phyloP scores from a whole-genome alignment of 257 asterid genomes.

The Oldenlandia corymbosa region DNA sequence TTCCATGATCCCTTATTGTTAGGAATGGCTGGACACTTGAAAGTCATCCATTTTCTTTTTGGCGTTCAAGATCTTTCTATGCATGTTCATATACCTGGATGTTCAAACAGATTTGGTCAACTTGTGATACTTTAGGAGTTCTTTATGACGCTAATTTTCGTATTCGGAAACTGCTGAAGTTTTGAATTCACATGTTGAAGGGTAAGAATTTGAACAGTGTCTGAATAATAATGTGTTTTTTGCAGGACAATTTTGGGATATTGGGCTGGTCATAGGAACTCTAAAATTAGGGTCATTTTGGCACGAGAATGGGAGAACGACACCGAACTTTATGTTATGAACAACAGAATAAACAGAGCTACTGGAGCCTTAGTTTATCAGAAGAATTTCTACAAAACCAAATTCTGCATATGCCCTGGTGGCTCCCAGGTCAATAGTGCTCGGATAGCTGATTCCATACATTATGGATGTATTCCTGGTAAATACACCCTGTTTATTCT shows the following conservation, averaged over 20 bases:
- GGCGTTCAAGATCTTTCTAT: background rate
- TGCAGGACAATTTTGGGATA: constrained; percentile 91
- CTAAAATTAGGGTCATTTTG: constrained; percentile 84
- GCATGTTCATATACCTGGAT: background rate
- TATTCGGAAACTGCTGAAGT: background rate
- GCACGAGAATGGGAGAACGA: constrained; percentile 97
- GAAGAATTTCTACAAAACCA: constrained; percentile 78
- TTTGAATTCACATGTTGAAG: background rate
- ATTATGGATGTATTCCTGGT: constrained; percentile 98
- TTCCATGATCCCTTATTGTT: background rate
- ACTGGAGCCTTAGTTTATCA: constrained; percentile 84
- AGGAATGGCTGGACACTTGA: background rate
- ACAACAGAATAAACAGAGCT: constrained; percentile 86
- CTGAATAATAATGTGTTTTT: constrained; percentile 16
- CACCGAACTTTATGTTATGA: constrained; percentile 82
- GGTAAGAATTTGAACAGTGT: background rate
- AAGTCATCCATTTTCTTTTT: background rate
- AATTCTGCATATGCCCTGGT: constrained; percentile 98
- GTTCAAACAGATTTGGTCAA: background rate
- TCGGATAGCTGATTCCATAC: constrained; percentile 94
- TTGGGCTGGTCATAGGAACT: constrained; percentile 99
- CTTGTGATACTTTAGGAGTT: background rate
- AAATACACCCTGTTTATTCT: constrained; percentile 26
- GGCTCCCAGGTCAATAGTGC: constrained; percentile 99
- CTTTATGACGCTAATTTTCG: too few species aligned